Evolutionary conservation across 2,329 filamentous ascomycete genomes (phyloP), one percentile per base, ranked within the genome.

Genomic region (Apiospora phragmitis): DNA sequence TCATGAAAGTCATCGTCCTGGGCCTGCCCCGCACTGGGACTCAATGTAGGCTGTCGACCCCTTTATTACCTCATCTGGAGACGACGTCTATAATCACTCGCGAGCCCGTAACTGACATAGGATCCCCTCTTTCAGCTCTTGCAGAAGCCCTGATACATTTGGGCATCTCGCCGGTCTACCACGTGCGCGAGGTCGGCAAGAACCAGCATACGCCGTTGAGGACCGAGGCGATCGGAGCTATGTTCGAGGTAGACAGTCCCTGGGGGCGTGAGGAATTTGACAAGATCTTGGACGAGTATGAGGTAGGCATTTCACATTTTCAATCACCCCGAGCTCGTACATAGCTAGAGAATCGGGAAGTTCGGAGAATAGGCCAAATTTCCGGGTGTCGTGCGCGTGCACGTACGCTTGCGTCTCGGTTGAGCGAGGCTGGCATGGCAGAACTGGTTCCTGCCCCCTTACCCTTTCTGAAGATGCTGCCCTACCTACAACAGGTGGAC

Each of bases 1-100:
- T 32, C 1, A 79, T 80, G 78, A 78, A 80, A 68, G 75, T 81
- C 32, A 76, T 83, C 4, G 74, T 81, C 42, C 70, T 83, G 35
- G 79, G 80, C 16, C 75, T 77, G 26, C 77, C 77, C 29, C 73
- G 79, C 38, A 80, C 79, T 7, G 79, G 80, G 18, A 80, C 79
- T 24, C 76, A 79, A 70, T 78, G 73, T 71, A 35, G 41, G 41
- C 43, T 24, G 65, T 29, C 47, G 71, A 18, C 16, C 16, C 7
- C 9, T n/a, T 43, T 21, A 26, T 38, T 71, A 16, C 41, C 14
- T 16, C 4, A 49, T 29, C 24, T 14, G 29, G 1, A 59, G 9
- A 26, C n/a, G 38, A 21, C 29, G 4, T 18, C 62, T 42, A 12
- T 8, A n/a, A 21, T 16, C n/a, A n/a, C 12, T 16, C 2, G 5